A percentile compares a stretch with the other conserved stretches of the same genome.
Conservation (phyloP, 2,329 filamentous ascomycete species). For the Ustulina deusta region DNA sequence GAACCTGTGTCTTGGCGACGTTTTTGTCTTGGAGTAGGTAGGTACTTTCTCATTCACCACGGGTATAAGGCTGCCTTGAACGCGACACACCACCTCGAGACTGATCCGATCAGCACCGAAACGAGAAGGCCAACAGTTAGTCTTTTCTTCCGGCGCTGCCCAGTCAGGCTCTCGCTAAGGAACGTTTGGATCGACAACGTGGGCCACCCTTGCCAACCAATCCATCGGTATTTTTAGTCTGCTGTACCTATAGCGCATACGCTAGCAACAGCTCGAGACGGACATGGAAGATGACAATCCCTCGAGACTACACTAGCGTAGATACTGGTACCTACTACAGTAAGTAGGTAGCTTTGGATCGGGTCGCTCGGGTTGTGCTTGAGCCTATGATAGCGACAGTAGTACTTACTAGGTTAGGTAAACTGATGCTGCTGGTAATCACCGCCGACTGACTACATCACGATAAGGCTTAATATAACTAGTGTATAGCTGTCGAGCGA, state of each 20-base stretch:
- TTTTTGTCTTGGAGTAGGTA: not conserved
- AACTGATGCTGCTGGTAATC: not conserved
- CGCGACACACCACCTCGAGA: not conserved
- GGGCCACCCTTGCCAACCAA: constrained; percentile 32
- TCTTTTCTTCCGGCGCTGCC: constrained; percentile 2
- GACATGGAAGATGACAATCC: constrained; percentile 19
- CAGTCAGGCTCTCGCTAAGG: constrained; percentile 7
- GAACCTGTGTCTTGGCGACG: constrained; percentile 10
- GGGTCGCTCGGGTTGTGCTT: constrained; percentile 2
- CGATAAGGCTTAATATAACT: not conserved
- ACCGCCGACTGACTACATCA: not conserved
- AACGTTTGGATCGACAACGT: constrained; percentile 37
- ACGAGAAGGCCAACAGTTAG: not conserved
- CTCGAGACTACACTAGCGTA: not conserved
- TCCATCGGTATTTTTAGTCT: constrained; percentile 39
- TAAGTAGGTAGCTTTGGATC: not conserved
- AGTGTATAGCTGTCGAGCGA: not conserved
- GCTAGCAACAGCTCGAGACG: constrained; percentile 14
- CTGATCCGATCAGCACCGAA: constrained; percentile 6
- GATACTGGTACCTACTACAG: not conserved
- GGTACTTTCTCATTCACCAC: not conserved
- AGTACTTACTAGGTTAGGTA: not conserved
- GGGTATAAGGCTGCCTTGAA: not conserved
- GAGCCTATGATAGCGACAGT: no score
- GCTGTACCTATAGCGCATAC: constrained; percentile 11